A percentile compares a stretch with the other conserved stretches of the same genome.
Conservation (phyloP, 2,329 filamentous ascomycete genomes). For the Helicocarpus griseus region DNA sequence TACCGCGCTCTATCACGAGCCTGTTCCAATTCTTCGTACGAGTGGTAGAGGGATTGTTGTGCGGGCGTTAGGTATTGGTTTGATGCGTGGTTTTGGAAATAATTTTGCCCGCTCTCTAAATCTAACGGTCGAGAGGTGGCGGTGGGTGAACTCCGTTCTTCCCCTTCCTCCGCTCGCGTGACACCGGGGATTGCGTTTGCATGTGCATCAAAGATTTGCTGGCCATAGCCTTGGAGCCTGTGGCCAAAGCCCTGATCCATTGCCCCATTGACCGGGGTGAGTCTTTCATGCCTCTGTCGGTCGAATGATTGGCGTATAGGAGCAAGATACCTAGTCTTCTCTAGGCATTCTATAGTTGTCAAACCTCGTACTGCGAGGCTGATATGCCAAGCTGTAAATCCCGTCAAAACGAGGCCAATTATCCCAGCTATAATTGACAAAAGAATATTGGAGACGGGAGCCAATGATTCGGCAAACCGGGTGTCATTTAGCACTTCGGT, state of each 20-base stretch:
- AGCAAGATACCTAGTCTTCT: conserved; percentile 88
- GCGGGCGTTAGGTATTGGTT: conserved; percentile 32
- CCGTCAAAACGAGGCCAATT: conserved; percentile 77
- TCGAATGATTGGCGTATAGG: conserved; percentile 64
- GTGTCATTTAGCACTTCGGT: conserved; percentile 64
- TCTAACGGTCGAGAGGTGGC: conserved; percentile 13
- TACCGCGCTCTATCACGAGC: conserved; percentile 59
- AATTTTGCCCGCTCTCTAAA: conserved; percentile 4
- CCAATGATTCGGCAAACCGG: conserved; percentile 61
- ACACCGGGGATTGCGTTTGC: conserved; percentile 72
- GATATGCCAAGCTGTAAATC: conserved; percentile 89
- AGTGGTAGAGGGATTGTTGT: conserved; percentile 34
- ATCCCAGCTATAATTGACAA: conserved; percentile 80
- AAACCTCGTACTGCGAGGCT: conserved; percentile 67
- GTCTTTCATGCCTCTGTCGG: conserved; percentile 43
- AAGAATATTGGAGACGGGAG: conserved; percentile 87
- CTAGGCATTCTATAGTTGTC: conserved; percentile 92
- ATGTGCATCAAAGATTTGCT: conserved; percentile 72
- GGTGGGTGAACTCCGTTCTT: conserved; percentile 41
- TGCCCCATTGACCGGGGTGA: conserved; percentile 24
- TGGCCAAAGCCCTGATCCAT: conserved; percentile 28
- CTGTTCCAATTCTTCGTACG: conserved; percentile 50
- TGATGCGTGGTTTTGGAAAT: background rate
- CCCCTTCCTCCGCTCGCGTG: conserved; percentile 72
- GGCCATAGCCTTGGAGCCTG: conserved; percentile 51